Base-by-base conservation (phyloP, 345 rosid genomes). In the Arabidopsis arenosa region DNA sequence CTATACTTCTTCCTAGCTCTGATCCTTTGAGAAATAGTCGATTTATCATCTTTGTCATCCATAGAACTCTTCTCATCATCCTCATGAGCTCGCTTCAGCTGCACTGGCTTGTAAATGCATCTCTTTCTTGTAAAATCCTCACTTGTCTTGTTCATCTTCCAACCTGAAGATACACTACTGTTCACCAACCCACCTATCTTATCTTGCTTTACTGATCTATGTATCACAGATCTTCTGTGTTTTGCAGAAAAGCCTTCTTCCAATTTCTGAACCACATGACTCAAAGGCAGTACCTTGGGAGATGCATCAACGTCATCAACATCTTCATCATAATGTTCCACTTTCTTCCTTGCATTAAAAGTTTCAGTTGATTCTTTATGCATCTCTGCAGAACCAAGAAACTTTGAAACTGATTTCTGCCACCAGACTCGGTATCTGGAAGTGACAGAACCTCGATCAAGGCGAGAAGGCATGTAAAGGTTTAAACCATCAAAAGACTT, bases 401-500 rank as follows among this genome's bases (percentile, higher is more conserved):
- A 74, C 41, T 51, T n/a, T 9, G 79, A 52, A 33, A 68, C 55
- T 44, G 79, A 69, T 35, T 67, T 67, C 49, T 57, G 64, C 90
- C 91, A 84, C 91, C 89, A 87, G 11, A 76, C 51, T 71, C 39
- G 60, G 73, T 90, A 87, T 4, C 66, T 68, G 1, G 37, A 26
- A 2, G 93, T 84, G 37, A 86, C 72, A 72, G 75, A 79, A 6
- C 76, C 18, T 61, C 58, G 63, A 40, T 60, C 74, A 1, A 56
- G 36, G 7, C 83, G 70, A 12, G 90, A 73, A 9, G 91, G 88
- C 62, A 85, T 63, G 62, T 74, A 80, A 3, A 80, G 36, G 21
- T 74, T 72, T n/a, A 23, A 57, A 62, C 67, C 75, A 44, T 45
- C 21, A 3, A 83, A n/a, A 32, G 83, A 66, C 47, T 51, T 83